Conservation (phyloP, 306 rosid genomes). For the Cicer cuneatum region DNA sequence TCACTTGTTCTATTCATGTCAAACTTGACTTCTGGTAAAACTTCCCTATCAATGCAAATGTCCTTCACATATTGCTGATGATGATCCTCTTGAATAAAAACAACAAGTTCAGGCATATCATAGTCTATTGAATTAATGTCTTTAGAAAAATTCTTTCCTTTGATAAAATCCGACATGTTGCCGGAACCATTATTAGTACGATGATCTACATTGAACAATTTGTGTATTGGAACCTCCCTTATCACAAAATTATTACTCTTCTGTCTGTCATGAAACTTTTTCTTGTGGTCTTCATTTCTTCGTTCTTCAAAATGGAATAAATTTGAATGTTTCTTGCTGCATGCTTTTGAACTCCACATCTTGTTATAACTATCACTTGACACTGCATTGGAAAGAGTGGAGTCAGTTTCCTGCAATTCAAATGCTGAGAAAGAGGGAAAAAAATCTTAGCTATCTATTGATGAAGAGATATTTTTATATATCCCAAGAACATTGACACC, state of each 20-base stretch:
- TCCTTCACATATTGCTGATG: conserved; percentile 62
- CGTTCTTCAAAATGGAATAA: conserved; percentile 26
- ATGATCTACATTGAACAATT: conserved; percentile 12
- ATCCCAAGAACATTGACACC: background rate
- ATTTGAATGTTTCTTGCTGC: conserved; percentile 26
- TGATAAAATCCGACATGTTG: conserved; percentile 30
- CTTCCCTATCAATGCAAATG: conserved; percentile 50
- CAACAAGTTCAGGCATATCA: conserved; percentile 72
- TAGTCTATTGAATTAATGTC: conserved; percentile 49
- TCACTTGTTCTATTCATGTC: conserved; percentile 42
- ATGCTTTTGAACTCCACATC: conserved; percentile 31
- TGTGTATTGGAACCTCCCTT: conserved; percentile 47
- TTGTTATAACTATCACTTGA: background rate
- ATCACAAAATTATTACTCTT: conserved; percentile 37
- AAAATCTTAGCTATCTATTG: background rate
- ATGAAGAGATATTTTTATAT: background rate
- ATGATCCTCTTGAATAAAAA: conserved; percentile 73
- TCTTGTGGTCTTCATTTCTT: conserved; percentile 31
- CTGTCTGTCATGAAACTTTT: background rate
- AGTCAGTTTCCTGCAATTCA: conserved; percentile 29
- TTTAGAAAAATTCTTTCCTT: conserved; percentile 39
- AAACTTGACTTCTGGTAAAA: conserved; percentile 34
- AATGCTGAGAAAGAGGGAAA: background rate
- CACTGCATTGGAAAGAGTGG: conserved; percentile 49
- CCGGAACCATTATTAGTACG: conserved; percentile 1